A percentile compares a stretch with the other conserved stretches of the same genome.
These are phyloP conservation scores for Debaryomyces sp. DNA, from an alignment of 1,139 yeast species.

Conservation along the genomic window DNA sequence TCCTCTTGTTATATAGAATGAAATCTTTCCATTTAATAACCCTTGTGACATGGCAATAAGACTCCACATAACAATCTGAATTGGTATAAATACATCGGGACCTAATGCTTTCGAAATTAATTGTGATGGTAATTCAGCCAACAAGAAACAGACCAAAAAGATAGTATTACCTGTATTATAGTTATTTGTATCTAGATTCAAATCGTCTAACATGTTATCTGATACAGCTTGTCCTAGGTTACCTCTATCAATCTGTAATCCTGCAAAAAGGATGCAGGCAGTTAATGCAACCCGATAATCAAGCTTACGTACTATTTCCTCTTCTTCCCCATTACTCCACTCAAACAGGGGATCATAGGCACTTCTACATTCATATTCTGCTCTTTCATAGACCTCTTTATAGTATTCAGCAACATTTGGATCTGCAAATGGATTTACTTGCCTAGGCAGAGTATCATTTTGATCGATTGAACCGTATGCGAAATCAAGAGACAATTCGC, in stretches of 20 bases:
- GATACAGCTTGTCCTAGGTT: constrained; percentile 54
- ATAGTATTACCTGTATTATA: constrained; percentile 53
- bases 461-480: background rate
- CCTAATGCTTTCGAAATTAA: constrained; percentile 54
- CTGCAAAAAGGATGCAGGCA: constrained; percentile 54
- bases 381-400: constrained; percentile 38
- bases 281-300: constrained; percentile 49
- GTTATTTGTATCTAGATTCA: constrained; percentile 46
- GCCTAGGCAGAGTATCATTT: background rate
- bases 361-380: constrained; percentile 46
- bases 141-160: constrained; percentile 44
- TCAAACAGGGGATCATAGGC: constrained; percentile 47
- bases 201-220: constrained; percentile 48
- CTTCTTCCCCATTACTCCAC: constrained; percentile 50
- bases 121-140: constrained; percentile 60
- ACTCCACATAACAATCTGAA: constrained; percentile 54
- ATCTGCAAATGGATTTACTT: background rate
- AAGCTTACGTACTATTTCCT: constrained; percentile 38
- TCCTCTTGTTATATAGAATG: constrained; percentile 46
- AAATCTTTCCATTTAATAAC: constrained; percentile 31
- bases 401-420: constrained; percentile 46
- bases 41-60: constrained; percentile 52
- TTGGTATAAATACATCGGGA: constrained; percentile 56
- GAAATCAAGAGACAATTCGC: background rate
- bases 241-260: constrained; percentile 54